A percentile compares a stretch with the other conserved stretches of the same genome.
phyloP scores from a whole-genome alignment of 352 stramenopile species.

The Globisporangium middletonii region DNA sequence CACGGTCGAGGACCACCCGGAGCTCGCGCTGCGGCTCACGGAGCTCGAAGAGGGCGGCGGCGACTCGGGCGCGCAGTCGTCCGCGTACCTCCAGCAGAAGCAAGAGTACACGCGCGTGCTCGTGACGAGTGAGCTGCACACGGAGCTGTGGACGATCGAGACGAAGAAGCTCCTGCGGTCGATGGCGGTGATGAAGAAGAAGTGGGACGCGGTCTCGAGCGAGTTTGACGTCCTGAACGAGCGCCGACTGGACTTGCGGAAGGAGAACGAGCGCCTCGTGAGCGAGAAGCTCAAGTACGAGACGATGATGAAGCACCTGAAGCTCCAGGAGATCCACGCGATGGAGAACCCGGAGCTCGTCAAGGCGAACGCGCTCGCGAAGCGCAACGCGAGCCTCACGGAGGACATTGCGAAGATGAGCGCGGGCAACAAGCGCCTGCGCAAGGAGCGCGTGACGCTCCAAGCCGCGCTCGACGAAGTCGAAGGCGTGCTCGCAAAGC shows the following conservation, averaged over 20 bases:
- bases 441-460: constrained; percentile 69
- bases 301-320: constrained; percentile 80
- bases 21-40: constrained; percentile 21
- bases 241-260: constrained; percentile 49
- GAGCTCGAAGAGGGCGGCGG: constrained; percentile 9
- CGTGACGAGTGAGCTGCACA: constrained; percentile 76
- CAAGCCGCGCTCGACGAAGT: constrained; percentile 65
- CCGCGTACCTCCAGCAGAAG: constrained; percentile 75
- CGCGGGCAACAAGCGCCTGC: constrained; percentile 74
- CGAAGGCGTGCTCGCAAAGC: constrained; percentile 56
- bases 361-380: constrained; percentile 64
- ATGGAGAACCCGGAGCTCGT: constrained; percentile 81
- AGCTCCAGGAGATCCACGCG: constrained; percentile 57
- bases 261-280: constrained; percentile 68
- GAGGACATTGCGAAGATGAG: constrained; percentile 84
- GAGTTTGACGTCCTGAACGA: constrained; percentile 67
- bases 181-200: constrained; percentile 44
- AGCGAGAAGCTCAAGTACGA: constrained; percentile 69
- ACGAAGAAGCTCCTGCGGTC: constrained; percentile 74
- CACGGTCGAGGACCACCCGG: constrained; percentile 66
- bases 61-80: constrained; percentile 28
- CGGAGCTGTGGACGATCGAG: constrained; percentile 82
- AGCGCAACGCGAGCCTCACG: constrained; percentile 67
- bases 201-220: constrained; percentile 64
- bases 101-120: constrained; percentile 75